These are phyloP conservation scores for Nitzschia inconspicua DNA, from an alignment of 108 stramenopile genomes.

Conservation along the genomic window DNA sequence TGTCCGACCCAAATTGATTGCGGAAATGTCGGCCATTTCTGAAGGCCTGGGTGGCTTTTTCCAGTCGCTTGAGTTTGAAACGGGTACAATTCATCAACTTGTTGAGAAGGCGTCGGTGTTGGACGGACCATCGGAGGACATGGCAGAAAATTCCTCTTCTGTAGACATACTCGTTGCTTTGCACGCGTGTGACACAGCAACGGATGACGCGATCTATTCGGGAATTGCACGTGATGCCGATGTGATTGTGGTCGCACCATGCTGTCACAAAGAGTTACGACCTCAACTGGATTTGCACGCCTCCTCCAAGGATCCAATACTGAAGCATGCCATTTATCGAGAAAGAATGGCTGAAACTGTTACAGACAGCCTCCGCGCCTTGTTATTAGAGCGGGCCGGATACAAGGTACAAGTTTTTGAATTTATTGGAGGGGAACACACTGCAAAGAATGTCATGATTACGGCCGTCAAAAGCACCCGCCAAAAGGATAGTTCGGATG, in stretches of 20 bases:
- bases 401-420: slow-evolving; percentile 87
- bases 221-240: slow-evolving; percentile 51
- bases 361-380: slow-evolving; percentile 72
- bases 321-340: slow-evolving; percentile 69
- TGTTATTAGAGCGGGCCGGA: slow-evolving; percentile 76
- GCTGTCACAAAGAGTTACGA: slow-evolving; percentile 87
- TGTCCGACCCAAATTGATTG: slow-evolving; percentile 66
- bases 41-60: slow-evolving; percentile 47
- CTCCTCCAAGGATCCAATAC: slow-evolving; percentile 33
- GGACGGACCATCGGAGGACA: neutral
- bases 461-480: slow-evolving; percentile 46
- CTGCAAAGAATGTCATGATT: slow-evolving; percentile 87
- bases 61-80: slow-evolving; percentile 49
- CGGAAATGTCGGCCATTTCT: slow-evolving; percentile 71
- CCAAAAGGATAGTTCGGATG: neutral
- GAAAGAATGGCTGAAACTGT: slow-evolving; percentile 76
- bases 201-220: slow-evolving; percentile 76
- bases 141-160: slow-evolving; percentile 9
- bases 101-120: slow-evolving; percentile 10
- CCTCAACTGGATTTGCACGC: slow-evolving; percentile 70
- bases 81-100: slow-evolving; percentile 59
- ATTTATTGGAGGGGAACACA: slow-evolving; percentile 84
- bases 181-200: slow-evolving; percentile 92
- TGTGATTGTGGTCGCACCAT: slow-evolving; percentile 78
- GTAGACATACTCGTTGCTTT: slow-evolving; percentile 75